Evolutionary conservation across 1,139 yeast species (phyloP), one percentile per base, ranked within the genome.

Genomic region (Keqinozyma sinolaborantium): DNA sequence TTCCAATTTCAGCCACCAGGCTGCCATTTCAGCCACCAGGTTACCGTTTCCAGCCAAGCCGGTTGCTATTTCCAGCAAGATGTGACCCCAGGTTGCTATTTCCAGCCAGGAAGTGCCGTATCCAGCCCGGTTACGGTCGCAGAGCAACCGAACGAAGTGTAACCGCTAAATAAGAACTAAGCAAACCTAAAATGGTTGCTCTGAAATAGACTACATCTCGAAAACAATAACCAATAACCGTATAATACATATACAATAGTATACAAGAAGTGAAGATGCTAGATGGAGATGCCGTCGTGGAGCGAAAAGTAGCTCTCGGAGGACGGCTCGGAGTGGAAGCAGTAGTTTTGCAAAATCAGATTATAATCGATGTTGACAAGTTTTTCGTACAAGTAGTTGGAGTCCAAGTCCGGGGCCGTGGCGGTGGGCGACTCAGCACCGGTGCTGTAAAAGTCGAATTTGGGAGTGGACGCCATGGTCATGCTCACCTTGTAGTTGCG

Each of bases 401-500:
- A 4, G n/a, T 26, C 27, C 19, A 25, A 14, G 14, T 26, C 23
- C 16, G 20, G 24, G 13, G 31, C 24, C 11, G 14, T 14, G 18
- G 21, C n/a, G 3, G n/a, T 9, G 13, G 20, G 18, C 5, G 19
- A 16, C 16, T 24, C 24, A 18, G 16, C 7, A 11, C 10, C 13
- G 18, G 25, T 24, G 23, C 25, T 28, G 16, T 25, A 21, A 26
- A 29, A 30, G 21, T 29, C 34, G 16, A 23, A 29, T 19, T 32
- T 31, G 28, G 29, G 21, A 10, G 21, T 18, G 7, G 7, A 10
- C 10, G 21, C 7, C 10, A 18, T 7, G 7, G 21, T 10, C 26
- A 61, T 44, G 3, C 44, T 39, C 14, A 62, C 40, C 32, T 51
- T 51, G 36, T 62, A 64, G 38, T 64, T 64, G 11, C 40, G 39